Evolutionary conservation across 2,329 filamentous ascomycete genomes (phyloP), one percentile per base, ranked within the genome.

Genomic region (Pleurostoma richardsiae): DNA sequence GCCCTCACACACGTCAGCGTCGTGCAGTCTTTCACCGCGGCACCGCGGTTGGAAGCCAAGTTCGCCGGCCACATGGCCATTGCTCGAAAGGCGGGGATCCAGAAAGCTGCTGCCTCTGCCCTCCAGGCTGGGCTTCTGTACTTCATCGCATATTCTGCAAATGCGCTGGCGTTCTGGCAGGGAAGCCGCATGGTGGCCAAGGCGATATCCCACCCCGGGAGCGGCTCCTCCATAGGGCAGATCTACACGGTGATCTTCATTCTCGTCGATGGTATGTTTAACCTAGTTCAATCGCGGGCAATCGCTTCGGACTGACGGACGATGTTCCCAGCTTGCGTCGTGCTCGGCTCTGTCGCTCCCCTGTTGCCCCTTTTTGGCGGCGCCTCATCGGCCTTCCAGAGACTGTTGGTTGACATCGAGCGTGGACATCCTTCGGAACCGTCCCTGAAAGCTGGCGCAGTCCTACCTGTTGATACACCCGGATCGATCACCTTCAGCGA

Each of bases 91-190:
- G 70, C 76, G 28, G 81, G 75, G 3, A 71, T 80, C 49, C 78
- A 79, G 51, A 86, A 85, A 58, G 74, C 79, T 0, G 62, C 74
- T 2, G 70, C 74, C 1, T 70, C 76, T 29, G 84, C 77, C 4
- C 60, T 78, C 0, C 80, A 85, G 56, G 72, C 79, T 6, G 82
- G 82, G 7, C 60, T 77, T 11, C 65, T 86, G 5, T 87, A 85
- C 58, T 86, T 87, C 52, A 78, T 87, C 52, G 80, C 82, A 4
- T 86, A 84, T 52, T 75, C 80, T 3, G 81, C 80, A 5, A 86
- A 86, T 58, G 81, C 80, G 2, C 67, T 87, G 10, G 80, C 83
- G 0, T 86, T 85, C 57, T 87, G 82, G 80, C 76, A 85, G 59
- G 83, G 83, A 42, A 82, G 79, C 51, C 71, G 67, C 33, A 73